These are phyloP conservation scores for Kodamaea lidongshanica DNA, from an alignment of 805 yeast genomes.

Conservation along the genomic window DNA sequence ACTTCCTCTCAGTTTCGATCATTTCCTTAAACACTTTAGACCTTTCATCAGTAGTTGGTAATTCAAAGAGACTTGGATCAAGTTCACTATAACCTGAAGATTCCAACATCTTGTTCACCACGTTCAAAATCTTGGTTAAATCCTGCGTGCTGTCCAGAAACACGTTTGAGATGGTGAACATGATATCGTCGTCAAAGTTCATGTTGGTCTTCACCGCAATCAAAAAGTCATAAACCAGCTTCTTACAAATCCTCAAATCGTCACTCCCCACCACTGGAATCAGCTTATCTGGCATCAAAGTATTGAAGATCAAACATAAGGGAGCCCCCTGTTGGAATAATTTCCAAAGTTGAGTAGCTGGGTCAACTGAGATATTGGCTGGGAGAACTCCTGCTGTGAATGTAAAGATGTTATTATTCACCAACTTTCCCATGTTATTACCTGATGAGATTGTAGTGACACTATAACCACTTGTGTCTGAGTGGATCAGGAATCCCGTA, in stretches of 20 bases:
- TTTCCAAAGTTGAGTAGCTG: conserved; percentile 86
- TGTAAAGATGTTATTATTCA: conserved; percentile 43
- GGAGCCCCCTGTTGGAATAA: conserved; percentile 91
- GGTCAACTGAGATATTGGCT: conserved; percentile 72
- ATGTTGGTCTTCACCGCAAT: conserved; percentile 77
- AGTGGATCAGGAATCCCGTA: conserved; percentile 30
- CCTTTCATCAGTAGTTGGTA: conserved; percentile 46
- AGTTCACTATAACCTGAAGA: conserved; percentile 1
- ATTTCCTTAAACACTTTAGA: conserved; percentile 80
- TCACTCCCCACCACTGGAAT: conserved; percentile 65
- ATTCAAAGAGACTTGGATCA: conserved; percentile 14
- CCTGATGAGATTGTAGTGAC: conserved; percentile 9
- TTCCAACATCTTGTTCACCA: conserved; percentile 53
- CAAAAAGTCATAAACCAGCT: conserved; percentile 83
- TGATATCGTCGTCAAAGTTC: conserved; percentile 67
- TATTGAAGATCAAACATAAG: conserved; percentile 76
- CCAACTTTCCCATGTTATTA: conserved; percentile 10
- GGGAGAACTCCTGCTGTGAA: conserved; percentile 76
- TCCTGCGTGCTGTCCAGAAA: conserved; percentile 78
- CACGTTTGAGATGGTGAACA: conserved; percentile 86
- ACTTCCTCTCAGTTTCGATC: conserved; percentile 85
- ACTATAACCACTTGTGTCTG: conserved; percentile 27
- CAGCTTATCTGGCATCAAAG: conserved; percentile 47
- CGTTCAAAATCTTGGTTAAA: conserved; percentile 65
- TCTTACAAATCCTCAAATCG: conserved; percentile 79